Evolutionary conservation across 73 alveolate species (phyloP).

Genomic region (Tetrahymena malaccensis): DNA sequence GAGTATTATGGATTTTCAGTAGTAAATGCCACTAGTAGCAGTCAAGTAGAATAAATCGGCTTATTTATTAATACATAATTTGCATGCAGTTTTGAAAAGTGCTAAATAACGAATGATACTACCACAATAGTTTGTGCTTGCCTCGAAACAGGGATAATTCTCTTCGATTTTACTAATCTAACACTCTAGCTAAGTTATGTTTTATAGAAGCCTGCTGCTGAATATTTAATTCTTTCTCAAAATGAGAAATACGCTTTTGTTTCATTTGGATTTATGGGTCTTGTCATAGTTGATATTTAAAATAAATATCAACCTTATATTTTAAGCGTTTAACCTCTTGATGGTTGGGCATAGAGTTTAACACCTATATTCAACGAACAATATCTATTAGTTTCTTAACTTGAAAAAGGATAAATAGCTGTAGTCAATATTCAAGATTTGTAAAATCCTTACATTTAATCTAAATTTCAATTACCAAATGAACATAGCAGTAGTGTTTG

Average conservation of each 20-base stretch:
- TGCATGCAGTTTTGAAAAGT: not conserved
- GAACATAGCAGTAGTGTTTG: not conserved
- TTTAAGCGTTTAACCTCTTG: not conserved
- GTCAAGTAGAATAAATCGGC: not conserved
- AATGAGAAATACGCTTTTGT: not conserved
- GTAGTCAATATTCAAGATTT: not conserved
- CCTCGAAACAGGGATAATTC: not conserved
- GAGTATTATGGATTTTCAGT: not conserved
- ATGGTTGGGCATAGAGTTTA: not conserved
- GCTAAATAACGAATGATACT: not conserved
- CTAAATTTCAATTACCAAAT: not conserved
- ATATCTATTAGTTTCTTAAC: not conserved
- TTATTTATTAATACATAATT: not conserved
- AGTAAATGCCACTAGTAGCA: not conserved
- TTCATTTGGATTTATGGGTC: not conserved
- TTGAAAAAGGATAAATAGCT: not conserved
- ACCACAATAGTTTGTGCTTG: not conserved
- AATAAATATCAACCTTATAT: not conserved
- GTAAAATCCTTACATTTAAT: not conserved
- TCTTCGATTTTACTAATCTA: not conserved
- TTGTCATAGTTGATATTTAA: not conserved
- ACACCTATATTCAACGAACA: not conserved
- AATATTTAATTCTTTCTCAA: not conserved
- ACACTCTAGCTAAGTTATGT: not conserved
- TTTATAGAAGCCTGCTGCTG: not conserved